Evolutionary conservation across 2,329 filamentous ascomycete genomes (phyloP).

Genomic region (Spiromastix sp.): DNA sequence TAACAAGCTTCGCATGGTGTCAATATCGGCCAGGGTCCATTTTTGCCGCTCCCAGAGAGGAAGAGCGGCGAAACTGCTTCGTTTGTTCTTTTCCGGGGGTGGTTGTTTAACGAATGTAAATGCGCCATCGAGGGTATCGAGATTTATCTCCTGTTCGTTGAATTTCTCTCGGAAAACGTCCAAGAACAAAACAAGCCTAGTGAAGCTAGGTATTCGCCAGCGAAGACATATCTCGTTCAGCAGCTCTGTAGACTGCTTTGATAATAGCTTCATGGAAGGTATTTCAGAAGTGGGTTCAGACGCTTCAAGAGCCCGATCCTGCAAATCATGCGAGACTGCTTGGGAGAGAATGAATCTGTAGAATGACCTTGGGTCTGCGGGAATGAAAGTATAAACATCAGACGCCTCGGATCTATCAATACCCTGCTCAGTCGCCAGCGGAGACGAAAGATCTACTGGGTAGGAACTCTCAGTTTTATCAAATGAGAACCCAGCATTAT

Average conservation of each 20-base stretch:
- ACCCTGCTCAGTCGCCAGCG: conserved; percentile 48
- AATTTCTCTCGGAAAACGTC: conserved; percentile 82
- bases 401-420: conserved; percentile 31
- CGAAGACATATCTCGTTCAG: conserved; percentile 74
- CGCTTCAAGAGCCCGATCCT: conserved; percentile 29
- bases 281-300: conserved; percentile 38
- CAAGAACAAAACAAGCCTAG: conserved; percentile 67
- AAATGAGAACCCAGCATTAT: conserved; percentile 38
- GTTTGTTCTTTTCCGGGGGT: conserved; percentile 48
- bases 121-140: conserved; percentile 71
- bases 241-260: conserved; percentile 69
- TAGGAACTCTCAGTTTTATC: conserved; percentile 40
- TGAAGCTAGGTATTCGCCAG: conserved; percentile 81
- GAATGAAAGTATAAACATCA: conserved; percentile 77
- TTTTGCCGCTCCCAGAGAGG: conserved; percentile 48
- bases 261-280: conserved; percentile 47
- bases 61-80: conserved; percentile 38
- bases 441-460: conserved; percentile 48
- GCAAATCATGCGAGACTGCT: conserved; percentile 54
- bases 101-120: conserved; percentile 74
- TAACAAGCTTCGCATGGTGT: conserved; percentile 64
- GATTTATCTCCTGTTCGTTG: conserved; percentile 66
- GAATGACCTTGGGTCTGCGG: conserved; percentile 67
- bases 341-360: conserved; percentile 76
- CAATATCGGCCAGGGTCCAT: conserved; percentile 61